A percentile compares a stretch with the other conserved stretches of the same genome.
Evolutionary conservation across 116 monocot genomes (phyloP).

Genomic region (Posidonia oceanica): DNA sequence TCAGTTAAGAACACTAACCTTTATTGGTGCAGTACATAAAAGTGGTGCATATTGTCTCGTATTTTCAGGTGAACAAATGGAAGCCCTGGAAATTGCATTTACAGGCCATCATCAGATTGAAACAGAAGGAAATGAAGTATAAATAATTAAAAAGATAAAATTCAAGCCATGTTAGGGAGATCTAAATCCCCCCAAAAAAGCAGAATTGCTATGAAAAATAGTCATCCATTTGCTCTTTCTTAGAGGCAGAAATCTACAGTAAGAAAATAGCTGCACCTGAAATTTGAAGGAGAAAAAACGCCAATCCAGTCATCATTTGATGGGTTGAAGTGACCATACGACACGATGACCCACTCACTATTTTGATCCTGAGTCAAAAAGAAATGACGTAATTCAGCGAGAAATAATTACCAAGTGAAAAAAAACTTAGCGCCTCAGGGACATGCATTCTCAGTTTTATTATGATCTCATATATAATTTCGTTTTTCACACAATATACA

Average conservation of each 20-base stretch:
- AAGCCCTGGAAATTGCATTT: conserved; percentile 32
- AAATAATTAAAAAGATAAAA: not conserved
- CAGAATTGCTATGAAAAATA: no score
- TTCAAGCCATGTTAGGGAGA: not conserved
- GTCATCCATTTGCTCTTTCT: not conserved
- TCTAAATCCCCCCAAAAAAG: no score
- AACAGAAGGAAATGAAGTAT: not conserved
- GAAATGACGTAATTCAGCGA: not conserved
- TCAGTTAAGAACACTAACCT: conserved; percentile 36
- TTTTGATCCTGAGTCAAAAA: not conserved
- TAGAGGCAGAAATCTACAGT: not conserved
- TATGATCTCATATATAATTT: no score
- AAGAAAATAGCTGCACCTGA: conserved; percentile 24
- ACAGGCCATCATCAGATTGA: not conserved
- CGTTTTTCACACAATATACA: no score
- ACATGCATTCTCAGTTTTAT: no score
- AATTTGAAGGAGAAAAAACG: conserved; percentile 76
- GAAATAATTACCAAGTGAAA: not conserved
- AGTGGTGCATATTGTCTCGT: conserved; percentile 36
- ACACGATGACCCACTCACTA: conserved; percentile 29
- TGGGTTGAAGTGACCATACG: conserved; percentile 33
- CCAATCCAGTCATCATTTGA: conserved; percentile 68
- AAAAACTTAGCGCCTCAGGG: no score
- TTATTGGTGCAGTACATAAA: conserved; percentile 85
- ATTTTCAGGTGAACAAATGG: conserved; percentile 52